Evolutionary conservation across 2,329 filamentous ascomycete species (phyloP).

Genomic region (Paecilomyces dactylethromorphus): DNA sequence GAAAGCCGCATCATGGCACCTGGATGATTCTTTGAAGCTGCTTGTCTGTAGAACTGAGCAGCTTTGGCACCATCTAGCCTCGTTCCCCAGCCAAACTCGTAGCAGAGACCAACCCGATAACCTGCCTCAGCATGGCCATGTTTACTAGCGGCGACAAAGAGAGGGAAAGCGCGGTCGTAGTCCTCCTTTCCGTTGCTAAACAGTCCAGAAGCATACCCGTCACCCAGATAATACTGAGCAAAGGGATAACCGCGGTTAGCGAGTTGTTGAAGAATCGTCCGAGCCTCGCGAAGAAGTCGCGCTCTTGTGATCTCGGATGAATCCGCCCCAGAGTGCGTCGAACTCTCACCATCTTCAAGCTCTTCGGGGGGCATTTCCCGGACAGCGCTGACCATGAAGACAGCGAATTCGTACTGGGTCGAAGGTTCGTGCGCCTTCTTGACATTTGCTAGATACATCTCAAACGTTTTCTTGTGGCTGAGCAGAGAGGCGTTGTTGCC

Average conservation of each 20-base stretch:
- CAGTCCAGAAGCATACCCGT: constrained; percentile 87
- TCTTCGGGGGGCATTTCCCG: constrained; percentile 63
- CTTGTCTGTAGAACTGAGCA: constrained; percentile 83
- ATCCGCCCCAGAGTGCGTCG: constrained; percentile 11
- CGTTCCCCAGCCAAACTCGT: constrained; percentile 97
- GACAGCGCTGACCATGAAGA: constrained; percentile 86
- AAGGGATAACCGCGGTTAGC: constrained; percentile 88
- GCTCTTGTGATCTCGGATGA: constrained; percentile 45
- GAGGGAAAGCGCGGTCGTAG: constrained; percentile 81
- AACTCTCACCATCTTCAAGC: constrained; percentile 19
- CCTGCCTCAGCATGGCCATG: constrained; percentile 95
- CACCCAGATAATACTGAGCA: constrained; percentile 93
- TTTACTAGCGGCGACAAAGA: constrained; percentile 90
- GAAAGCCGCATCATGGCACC: constrained; percentile 91
- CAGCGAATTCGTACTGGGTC: constrained; percentile 92
- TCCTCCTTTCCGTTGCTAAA: constrained; percentile 95
- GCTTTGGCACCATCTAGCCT: constrained; percentile 85
- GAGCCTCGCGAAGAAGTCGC: constrained; percentile 77
- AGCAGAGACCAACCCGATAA: constrained; percentile 88
- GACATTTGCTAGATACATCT: constrained; percentile 95
- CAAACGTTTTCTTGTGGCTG: constrained; percentile 85
- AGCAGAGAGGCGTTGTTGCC: constrained; percentile 87
- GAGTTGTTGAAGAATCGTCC: constrained; percentile 78
- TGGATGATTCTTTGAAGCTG: constrained; percentile 88
- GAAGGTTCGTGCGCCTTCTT: constrained; percentile 91